Base-by-base conservation (phyloP, 1,284 basidiomycete genomes). In the Sporisorium reilianum region DNA sequence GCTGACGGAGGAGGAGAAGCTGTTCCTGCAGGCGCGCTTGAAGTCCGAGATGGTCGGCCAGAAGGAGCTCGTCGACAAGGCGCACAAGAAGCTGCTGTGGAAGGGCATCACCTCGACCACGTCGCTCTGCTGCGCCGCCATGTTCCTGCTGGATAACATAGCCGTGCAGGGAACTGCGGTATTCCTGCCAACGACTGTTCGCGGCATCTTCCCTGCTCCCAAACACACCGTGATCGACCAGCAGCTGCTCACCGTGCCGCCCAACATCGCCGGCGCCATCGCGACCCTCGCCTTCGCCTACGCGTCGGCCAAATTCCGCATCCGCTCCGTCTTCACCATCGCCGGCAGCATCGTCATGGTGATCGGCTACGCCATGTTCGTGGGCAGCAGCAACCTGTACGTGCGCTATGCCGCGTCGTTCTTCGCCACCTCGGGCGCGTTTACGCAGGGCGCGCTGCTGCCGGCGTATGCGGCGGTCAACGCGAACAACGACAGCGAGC, bases 121-220 rank as follows among this genome's bases (percentile, higher is more conserved):
- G 8, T 64, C 78, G 9, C 58, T 80, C 20, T 56, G 73, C 20
- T 62, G 75, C 40, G 78, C 84, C 2, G 32, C 81, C 25, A 83
- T 85, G 59, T 86, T 85, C 78, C 55, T 86, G 5, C 65, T 86
- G 52, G 80, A 86, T 76, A 87, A 87, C 79, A 69, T 74, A 18
- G 55, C 59, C 0, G 72, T 75, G 4, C 72, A 75, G 16, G 67
- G 83, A 8, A 63, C 82, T 3, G 83, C 80, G 6, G 82, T 85
- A 55, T 86, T 86, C 75, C 54, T 83, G 3, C 81, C 84, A 0
- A 84, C 85, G 3, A 81, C 86, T 20, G 82, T 86, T 16, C 34
- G 60, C 0, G 82, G 79, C 2, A 82, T 86, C 63, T 87, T 83
- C 73, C 86, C 65, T 2, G 50, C 61, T 41, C 71, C 86, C 0